Percentiles rank a stretch among this genome's conserved stretches.
Conservation (phyloP, 768 basidiomycete genomes). For the Kwoniella dejecticola region DNA sequence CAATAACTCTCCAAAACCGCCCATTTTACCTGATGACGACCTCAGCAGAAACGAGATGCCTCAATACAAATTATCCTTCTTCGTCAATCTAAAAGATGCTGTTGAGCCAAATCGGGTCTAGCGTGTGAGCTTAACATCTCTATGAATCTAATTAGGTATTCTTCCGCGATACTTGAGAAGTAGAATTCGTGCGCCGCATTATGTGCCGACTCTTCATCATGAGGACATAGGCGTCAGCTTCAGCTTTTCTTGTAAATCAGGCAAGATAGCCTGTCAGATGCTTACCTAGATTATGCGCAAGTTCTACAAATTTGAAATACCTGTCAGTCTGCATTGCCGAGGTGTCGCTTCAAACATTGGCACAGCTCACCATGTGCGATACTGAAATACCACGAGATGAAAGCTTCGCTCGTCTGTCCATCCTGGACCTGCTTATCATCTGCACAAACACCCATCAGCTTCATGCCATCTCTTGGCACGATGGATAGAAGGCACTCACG, state of each 20-base stretch:
- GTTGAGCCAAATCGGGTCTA: slow-evolving; percentile 11
- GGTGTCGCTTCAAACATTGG: not conserved
- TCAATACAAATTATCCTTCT: not conserved
- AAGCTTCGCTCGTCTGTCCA: slow-evolving; percentile 65
- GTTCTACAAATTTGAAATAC: slow-evolving; percentile 16
- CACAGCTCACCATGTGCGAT: slow-evolving; percentile 68
- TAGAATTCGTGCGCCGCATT: slow-evolving; percentile 94
- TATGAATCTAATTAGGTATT: slow-evolving; percentile 53
- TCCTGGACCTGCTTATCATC: slow-evolving; percentile 69
- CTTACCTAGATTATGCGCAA: slow-evolving; percentile 44
- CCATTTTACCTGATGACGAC: too few relatives aligned
- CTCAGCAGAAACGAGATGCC: too few relatives aligned
- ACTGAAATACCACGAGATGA: slow-evolving; percentile 88
- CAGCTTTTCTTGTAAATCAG: too few relatives aligned
- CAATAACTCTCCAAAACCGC: too few relatives aligned
- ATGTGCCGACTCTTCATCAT: slow-evolving; percentile 58
- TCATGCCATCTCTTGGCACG: not conserved
- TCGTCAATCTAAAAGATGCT: slow-evolving; percentile 17
- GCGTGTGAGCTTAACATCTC: slow-evolving; percentile 19
- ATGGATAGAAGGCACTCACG: too few relatives aligned
- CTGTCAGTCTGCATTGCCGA: not conserved
- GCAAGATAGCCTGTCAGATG: not conserved
- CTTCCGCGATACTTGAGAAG: slow-evolving; percentile 86
- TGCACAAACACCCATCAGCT: slow-evolving; percentile 67
- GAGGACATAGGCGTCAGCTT: not conserved